Evolutionary conservation across 2,329 filamentous ascomycete genomes (phyloP).

Genomic region (Nothophaeocryptopus gaeumannii): DNA sequence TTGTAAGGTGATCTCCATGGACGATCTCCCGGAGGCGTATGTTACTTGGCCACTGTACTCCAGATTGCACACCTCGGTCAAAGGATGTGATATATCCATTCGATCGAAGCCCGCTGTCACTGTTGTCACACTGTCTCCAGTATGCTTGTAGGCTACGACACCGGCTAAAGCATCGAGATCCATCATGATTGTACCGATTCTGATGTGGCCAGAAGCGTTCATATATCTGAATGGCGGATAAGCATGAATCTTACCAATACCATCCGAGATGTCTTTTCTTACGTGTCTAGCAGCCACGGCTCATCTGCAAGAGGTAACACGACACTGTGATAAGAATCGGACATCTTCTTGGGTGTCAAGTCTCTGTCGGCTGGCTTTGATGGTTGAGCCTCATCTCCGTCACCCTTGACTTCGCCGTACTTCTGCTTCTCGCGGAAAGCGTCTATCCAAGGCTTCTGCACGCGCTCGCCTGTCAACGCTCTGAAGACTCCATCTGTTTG

Average conservation of each 20-base stretch:
- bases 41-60: conserved; percentile 68
- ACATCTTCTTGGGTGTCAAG: conserved; percentile 65
- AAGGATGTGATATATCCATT: conserved; percentile 66
- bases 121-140: conserved; percentile 61
- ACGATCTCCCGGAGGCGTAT: conserved; percentile 70
- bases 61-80: conserved; percentile 75
- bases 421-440: conserved; percentile 56
- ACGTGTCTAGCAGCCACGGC: conserved; percentile 73
- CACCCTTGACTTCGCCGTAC: conserved; percentile 33
- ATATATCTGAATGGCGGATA: conserved; percentile 45
- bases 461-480: conserved; percentile 57
- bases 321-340: conserved; percentile 66
- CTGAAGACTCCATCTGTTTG: conserved; percentile 59
- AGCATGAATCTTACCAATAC: too few species aligned
- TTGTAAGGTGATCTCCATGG: conserved; percentile 71
- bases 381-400: too few species aligned
- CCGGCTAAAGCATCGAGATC: conserved; percentile 76
- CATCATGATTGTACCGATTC: conserved; percentile 73
- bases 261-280: too few species aligned
- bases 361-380: conserved; percentile 46
- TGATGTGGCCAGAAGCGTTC: conserved; percentile 71
- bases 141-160: conserved; percentile 72
- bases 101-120: conserved; percentile 64
- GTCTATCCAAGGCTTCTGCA: conserved; percentile 67
- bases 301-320: conserved; percentile 69